These are phyloP conservation scores for Acacia crassicarpa DNA, from an alignment of 306 rosid genomes.

Conservation along the genomic window DNA sequence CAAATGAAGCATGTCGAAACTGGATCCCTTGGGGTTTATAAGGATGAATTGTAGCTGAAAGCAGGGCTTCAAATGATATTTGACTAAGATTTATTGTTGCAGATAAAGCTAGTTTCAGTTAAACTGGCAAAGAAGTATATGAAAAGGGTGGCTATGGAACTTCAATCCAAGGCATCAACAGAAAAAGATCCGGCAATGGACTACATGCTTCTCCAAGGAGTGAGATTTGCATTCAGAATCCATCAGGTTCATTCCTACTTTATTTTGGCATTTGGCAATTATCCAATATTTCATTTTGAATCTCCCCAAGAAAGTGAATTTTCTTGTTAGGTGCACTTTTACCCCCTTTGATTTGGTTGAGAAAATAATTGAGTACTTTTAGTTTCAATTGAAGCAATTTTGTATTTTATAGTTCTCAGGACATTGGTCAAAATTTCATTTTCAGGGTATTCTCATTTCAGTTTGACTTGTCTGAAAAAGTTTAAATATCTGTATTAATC, in stretches of 20 bases:
- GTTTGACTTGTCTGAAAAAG: neutral
- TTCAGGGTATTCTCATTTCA: neutral
- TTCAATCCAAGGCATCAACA: constrained; percentile 75
- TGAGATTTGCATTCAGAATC: constrained; percentile 96
- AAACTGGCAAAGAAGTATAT: constrained; percentile 87
- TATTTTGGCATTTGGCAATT: constrained; percentile 11
- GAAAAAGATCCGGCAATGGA: constrained; percentile 99
- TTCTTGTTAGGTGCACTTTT: neutral
- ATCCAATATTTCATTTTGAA: neutral
- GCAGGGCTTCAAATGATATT: constrained; percentile 22
- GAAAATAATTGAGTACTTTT: neutral
- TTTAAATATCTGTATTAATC: too few species aligned
- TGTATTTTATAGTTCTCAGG: neutral
- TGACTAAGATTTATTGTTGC: constrained; percentile 33
- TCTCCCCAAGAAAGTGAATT: neutral
- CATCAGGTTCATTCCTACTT: constrained; percentile 71
- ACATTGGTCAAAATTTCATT: neutral
- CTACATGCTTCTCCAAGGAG: constrained; percentile 98
- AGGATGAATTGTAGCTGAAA: neutral
- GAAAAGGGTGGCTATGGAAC: constrained; percentile 96
- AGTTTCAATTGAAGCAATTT: neutral
- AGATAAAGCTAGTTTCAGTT: constrained; percentile 90
- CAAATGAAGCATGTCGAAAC: neutral
- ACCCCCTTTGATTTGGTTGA: neutral
- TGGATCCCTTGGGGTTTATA: neutral